These are phyloP conservation scores for Trametes punicea DNA, from an alignment of 768 basidiomycete genomes.

Conservation along the genomic window DNA sequence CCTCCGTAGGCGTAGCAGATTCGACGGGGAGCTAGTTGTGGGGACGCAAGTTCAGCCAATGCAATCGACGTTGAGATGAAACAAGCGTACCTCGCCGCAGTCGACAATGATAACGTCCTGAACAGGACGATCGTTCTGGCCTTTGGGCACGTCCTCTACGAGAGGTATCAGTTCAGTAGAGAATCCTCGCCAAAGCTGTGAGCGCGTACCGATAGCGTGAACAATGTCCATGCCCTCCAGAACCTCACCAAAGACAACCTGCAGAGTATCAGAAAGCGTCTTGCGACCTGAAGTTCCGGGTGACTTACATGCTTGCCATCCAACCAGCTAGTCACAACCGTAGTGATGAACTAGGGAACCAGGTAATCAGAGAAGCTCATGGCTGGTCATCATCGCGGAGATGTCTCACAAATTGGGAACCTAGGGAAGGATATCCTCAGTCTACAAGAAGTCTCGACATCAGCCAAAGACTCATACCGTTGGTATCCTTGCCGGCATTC, in stretches of 20 bases:
- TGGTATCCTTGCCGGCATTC: constrained; percentile 89
- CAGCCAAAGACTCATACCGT: constrained; percentile 47
- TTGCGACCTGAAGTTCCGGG: not conserved
- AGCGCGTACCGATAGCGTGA: constrained; percentile 61
- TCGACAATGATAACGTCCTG: constrained; percentile 79
- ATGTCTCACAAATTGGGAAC: constrained; percentile 81
- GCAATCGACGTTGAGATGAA: not conserved
- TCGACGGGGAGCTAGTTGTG: constrained; percentile 50
- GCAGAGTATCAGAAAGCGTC: constrained; percentile 9
- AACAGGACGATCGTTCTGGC: constrained; percentile 63
- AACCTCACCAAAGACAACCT: constrained; percentile 93
- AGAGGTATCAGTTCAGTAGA: not conserved
- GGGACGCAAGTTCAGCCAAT: not conserved
- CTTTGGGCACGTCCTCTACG: constrained; percentile 74
- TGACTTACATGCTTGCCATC: constrained; percentile 78
- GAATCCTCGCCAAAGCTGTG: not conserved
- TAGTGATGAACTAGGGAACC: constrained; percentile 84
- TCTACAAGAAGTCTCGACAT: not conserved
- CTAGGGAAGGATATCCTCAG: constrained; percentile 32
- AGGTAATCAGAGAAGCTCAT: not conserved
- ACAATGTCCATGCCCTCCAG: constrained; percentile 92
- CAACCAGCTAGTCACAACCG: constrained; percentile 82
- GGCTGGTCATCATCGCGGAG: not conserved
- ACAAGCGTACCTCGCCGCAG: constrained; percentile 72
- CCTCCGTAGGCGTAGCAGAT: constrained; percentile 52